Conservation (phyloP, 2,329 filamentous ascomycete genomes). For the Ceratocystis ficicola region DNA sequence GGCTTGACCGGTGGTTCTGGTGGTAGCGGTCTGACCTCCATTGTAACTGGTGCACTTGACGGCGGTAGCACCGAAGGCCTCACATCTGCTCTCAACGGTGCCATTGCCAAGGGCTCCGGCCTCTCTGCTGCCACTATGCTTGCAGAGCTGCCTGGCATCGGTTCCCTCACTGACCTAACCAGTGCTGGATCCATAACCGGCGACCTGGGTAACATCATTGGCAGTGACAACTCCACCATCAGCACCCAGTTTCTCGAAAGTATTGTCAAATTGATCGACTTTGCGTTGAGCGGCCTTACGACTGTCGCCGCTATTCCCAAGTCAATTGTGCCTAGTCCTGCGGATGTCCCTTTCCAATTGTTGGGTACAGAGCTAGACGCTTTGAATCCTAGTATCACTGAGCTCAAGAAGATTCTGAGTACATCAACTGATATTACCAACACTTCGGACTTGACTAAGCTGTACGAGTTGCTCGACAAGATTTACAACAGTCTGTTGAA, state of each 20-base stretch:
- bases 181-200: neutral
- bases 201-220: neutral
- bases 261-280: slow-evolving; percentile 14
- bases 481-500: neutral
- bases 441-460: neutral
- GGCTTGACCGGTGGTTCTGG: neutral
- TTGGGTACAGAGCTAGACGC: neutral
- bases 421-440: neutral
- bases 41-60: neutral
- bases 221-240: neutral
- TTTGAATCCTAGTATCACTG: slow-evolving; percentile 7
- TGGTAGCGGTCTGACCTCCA: neutral
- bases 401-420: neutral
- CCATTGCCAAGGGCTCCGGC: neutral
- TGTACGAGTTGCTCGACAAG: slow-evolving; percentile 11
- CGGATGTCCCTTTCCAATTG: slow-evolving; percentile 8
- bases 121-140: neutral
- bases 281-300: slow-evolving; percentile 1
- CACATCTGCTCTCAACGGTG: neutral
- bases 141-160: slow-evolving; percentile 4
- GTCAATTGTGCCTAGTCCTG: slow-evolving; percentile 7
- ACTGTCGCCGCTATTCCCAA: slow-evolving; percentile 10
- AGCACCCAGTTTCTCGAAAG: neutral
- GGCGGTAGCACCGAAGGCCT: neutral
- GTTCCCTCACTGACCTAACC: slow-evolving; percentile 4